Conservation (phyloP, 1,284 basidiomycete species). For the Pholiota adiposa region DNA sequence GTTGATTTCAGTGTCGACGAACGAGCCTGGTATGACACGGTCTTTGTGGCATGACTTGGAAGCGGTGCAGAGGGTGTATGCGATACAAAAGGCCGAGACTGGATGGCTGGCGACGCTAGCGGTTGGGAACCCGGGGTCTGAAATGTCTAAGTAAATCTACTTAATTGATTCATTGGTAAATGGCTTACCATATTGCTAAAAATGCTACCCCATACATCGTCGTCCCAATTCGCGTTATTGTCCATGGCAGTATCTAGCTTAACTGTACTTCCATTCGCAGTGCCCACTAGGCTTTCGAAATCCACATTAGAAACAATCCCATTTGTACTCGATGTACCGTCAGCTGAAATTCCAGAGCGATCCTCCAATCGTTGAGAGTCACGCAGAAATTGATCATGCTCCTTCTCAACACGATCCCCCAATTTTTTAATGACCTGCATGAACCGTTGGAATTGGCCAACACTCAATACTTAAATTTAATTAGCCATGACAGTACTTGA, state of each 20-base stretch:
- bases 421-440: slow-evolving; percentile 80
- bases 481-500: slow-evolving; percentile 8
- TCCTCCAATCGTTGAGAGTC: slow-evolving; percentile 86
- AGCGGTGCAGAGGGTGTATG: slow-evolving; percentile 23
- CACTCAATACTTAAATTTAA: slow-evolving; percentile 69
- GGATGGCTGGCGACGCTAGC: slow-evolving; percentile 15
- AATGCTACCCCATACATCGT: slow-evolving; percentile 82
- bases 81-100: slow-evolving; percentile 13
- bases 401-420: slow-evolving; percentile 82
- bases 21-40: slow-evolving; percentile 21
- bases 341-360: slow-evolving; percentile 53
- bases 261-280: slow-evolving; percentile 46
- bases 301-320: slow-evolving; percentile 49
- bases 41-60: slow-evolving; percentile 20
- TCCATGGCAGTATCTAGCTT: slow-evolving; percentile 52
- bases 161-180: background rate
- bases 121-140: slow-evolving; percentile 17
- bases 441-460: slow-evolving; percentile 91
- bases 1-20: slow-evolving; percentile 29
- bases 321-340: slow-evolving; percentile 35
- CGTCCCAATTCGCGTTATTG: slow-evolving; percentile 61
- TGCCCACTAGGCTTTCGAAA: slow-evolving; percentile 77
- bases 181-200: slow-evolving; percentile 50
- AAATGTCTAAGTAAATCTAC: background rate
- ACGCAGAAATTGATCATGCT: slow-evolving; percentile 83